Percentiles rank a stretch among this genome's conserved stretches.
These are phyloP conservation scores for Acanthamoeba lenticulata DNA, from an alignment of 208 protist species.

Conservation along the genomic window DNA sequence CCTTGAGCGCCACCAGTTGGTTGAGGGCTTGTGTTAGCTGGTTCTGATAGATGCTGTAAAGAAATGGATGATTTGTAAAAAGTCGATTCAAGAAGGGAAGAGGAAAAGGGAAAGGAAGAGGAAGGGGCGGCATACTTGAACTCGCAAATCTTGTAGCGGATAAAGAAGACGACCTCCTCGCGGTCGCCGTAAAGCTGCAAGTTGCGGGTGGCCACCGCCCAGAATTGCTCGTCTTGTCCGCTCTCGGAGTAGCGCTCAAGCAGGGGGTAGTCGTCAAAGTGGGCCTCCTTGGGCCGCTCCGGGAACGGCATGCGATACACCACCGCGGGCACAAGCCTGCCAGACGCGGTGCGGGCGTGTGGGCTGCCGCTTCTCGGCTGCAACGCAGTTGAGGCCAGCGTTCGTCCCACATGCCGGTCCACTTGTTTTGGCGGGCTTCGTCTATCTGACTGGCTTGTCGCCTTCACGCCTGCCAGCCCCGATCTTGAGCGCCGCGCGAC, in stretches of 20 bases:
- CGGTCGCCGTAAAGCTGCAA: not conserved
- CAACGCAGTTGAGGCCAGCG: no score
- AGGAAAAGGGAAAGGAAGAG: not conserved
- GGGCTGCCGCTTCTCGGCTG: no score
- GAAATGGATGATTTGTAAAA: not conserved
- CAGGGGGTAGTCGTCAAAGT: not conserved
- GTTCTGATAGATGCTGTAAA: not conserved
- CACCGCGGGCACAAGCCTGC: no score
- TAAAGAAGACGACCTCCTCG: not conserved
- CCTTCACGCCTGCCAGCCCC: not conserved
- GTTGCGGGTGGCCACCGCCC: not conserved
- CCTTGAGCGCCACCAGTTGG: not conserved
- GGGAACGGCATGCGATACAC: not conserved
- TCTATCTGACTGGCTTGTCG: not conserved
- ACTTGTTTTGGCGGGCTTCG: not conserved
- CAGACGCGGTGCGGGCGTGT: no score
- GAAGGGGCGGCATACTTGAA: not conserved
- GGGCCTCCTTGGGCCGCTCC: not conserved
- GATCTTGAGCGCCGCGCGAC: no score
- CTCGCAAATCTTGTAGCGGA: not conserved
- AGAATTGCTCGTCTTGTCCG: not conserved
- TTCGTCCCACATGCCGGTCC: no score
- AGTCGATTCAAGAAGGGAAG: not conserved
- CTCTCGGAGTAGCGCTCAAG: not conserved
- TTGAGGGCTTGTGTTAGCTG: not conserved